Base-by-base conservation (phyloP, 352 stramenopile genomes). In the Globisporangium carolinianum region DNA sequence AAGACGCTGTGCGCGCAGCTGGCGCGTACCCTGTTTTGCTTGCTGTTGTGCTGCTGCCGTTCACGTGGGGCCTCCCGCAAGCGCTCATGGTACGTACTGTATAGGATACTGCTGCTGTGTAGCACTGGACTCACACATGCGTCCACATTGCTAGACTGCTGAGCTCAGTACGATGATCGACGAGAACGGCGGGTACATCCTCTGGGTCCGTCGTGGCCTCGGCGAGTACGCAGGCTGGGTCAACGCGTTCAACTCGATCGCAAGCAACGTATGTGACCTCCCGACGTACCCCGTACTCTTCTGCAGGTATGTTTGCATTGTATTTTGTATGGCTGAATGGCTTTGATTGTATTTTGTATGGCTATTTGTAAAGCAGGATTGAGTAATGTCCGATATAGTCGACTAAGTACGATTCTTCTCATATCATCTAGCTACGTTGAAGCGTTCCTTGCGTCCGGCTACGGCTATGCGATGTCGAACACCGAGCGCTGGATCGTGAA, bases 121-220 rank as follows among this genome's bases (percentile, higher is more conserved):
- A 10, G 39, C 18, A 24, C 38, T 50, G 0, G 32, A 5, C 53
- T 58, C 37, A 60, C 54, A 17, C 35, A 35, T 18, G 5, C 11
- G 42, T 53, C 51, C 14, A 2, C 39, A 7, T 43, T 36, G 12
- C 10, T 18, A 89, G 76, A 91, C 82, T 11, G 84, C 84, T 3
- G 84, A 94, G 49, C 63, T 94, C 42, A 91, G 79, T 47, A 82
- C 84, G 10, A 91, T 94, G 79, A 92, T 91, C 42, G 77, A 89
- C 53, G 77, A 91, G 59, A 94, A 94, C 48, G 84, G 82, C 12
- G 84, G 84, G 12, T 94, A 94, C 66, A 92, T 94, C 49, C 62
- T 90, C 37, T 94, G 84, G 82, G 84, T 94, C n/a, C 81, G 79
- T 11, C 79, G 81, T 10, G 82, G 81, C 8, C 60, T 94, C 12